Percentiles rank a stretch among this genome's conserved stretches.
phyloP scores from a whole-genome alignment of 805 yeast genomes.

The Myxozyma udenii region DNA sequence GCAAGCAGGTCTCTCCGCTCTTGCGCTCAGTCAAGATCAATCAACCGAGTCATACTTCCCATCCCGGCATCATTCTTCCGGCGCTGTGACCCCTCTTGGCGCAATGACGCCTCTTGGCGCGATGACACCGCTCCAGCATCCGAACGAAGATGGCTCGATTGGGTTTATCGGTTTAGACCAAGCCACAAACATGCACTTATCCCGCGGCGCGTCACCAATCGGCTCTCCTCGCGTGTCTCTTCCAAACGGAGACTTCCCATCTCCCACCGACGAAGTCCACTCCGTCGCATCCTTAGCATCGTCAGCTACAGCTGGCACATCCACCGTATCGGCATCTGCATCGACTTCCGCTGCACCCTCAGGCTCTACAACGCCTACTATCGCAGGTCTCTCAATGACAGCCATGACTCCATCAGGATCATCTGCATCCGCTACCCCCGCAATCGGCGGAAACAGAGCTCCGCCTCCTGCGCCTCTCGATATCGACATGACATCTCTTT shows the following conservation, averaged over 20 bases:
- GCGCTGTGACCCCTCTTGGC: slow-evolving; percentile 5
- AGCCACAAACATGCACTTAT: slow-evolving; percentile 52
- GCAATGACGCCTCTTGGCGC: slow-evolving; percentile 18
- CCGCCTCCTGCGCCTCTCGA: slow-evolving; percentile 33
- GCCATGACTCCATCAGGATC: neutral
- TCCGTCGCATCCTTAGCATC: no score
- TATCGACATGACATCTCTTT: slow-evolving; percentile 48
- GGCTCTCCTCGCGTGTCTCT: slow-evolving; percentile 17
- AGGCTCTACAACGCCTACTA: neutral
- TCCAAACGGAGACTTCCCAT: slow-evolving; percentile 4
- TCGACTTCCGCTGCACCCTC: neutral
- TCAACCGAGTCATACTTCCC: slow-evolving; percentile 26
- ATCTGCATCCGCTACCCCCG: slow-evolving; percentile 19
- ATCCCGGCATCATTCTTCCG: slow-evolving; percentile 17
- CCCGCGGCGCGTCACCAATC: slow-evolving; percentile 32
- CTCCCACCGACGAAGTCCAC: no score
- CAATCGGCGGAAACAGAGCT: slow-evolving; percentile 16
- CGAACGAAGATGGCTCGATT: slow-evolving; percentile 27
- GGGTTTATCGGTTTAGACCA: slow-evolving; percentile 41
- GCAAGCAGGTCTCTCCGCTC: slow-evolving; percentile 41
- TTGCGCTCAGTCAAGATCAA: slow-evolving; percentile 34
- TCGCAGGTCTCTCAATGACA: neutral
- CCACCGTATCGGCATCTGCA: neutral
- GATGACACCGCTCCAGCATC: slow-evolving; percentile 24
- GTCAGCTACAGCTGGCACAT: no score